These are phyloP conservation scores for Penicillium aurantiogriseum DNA, from an alignment of 2,329 filamentous ascomycete species.

Conservation along the genomic window DNA sequence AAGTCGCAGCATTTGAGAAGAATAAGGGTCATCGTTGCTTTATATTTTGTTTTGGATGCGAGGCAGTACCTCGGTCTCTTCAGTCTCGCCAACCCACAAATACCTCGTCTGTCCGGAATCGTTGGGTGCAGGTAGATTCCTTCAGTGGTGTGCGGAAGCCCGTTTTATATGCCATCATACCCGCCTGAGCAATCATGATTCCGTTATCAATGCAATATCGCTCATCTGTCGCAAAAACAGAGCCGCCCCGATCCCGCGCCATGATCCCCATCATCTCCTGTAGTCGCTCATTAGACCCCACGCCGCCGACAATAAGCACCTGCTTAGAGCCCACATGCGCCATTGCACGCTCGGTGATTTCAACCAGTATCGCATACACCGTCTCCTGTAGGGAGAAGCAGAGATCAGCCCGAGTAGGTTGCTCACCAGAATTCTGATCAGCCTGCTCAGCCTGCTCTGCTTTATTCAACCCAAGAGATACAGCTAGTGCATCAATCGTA, in stretches of 20 bases:
- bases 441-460: constrained; percentile 32
- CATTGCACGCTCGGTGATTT: constrained; percentile 98
- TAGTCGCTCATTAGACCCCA: constrained; percentile 89
- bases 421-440: constrained; percentile 12
- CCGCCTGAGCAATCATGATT: constrained; percentile 69
- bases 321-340: constrained; percentile 88
- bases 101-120: background rate
- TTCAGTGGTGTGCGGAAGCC: background rate
- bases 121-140: background rate
- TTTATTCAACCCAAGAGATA: background rate
- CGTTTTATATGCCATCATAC: background rate
- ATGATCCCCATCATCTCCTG: constrained; percentile 99
- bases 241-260: constrained; percentile 83
- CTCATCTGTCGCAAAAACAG: constrained; percentile 92
- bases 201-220: constrained; percentile 98
- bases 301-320: constrained; percentile 92
- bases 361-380: constrained; percentile 92
- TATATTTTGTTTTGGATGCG: background rate
- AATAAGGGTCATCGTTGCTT: background rate
- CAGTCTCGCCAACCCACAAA: background rate
- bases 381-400: constrained; percentile 97
- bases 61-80: background rate
- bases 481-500: constrained; percentile 58
- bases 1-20: background rate
- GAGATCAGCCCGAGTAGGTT: constrained; percentile 72